Evolutionary conservation across 257 asterid species (phyloP).

Genomic region (Mentha longifolia): DNA sequence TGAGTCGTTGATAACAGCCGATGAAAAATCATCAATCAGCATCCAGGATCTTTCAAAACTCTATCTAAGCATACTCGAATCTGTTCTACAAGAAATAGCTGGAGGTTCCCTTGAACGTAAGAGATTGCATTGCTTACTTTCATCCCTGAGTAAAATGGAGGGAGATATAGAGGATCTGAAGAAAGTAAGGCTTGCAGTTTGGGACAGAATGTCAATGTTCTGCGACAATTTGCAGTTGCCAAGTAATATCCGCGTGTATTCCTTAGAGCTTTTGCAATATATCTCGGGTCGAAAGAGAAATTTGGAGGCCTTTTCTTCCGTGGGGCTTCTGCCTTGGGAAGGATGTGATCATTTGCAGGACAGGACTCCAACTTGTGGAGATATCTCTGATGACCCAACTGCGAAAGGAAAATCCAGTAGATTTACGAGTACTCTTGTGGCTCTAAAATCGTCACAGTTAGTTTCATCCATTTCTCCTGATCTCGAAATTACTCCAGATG

Average conservation of each 20-base stretch:
- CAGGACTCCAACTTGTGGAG: constrained; percentile 36
- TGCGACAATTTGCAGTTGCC: constrained; percentile 75
- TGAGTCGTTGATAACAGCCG: constrained; percentile 36
- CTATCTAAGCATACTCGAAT: constrained; percentile 65
- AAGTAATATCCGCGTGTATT: constrained; percentile 68
- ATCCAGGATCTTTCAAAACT: constrained; percentile 69
- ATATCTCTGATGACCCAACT: constrained; percentile 42
- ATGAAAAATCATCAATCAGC: constrained; percentile 37
- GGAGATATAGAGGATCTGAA: constrained; percentile 66
- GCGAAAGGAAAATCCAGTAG: constrained; percentile 50
- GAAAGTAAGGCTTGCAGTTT: constrained; percentile 68
- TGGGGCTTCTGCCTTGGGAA: constrained; percentile 80
- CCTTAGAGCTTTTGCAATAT: constrained; percentile 85
- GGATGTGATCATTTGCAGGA: constrained; percentile 69
- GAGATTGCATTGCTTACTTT: constrained; percentile 54
- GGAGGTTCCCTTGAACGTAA: constrained; percentile 50
- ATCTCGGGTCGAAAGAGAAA: constrained; percentile 61
- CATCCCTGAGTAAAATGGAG: constrained; percentile 80
- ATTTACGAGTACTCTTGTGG: constrained; percentile 71
- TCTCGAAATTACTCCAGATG: constrained; percentile 69
- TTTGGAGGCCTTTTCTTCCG: constrained; percentile 44
- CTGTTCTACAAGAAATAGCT: constrained; percentile 62
- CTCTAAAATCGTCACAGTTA: constrained; percentile 84
- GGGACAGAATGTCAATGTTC: constrained; percentile 72
- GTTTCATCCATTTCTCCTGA: constrained; percentile 67